These are phyloP conservation scores for Calonectria hongkongensis DNA, from an alignment of 2,329 filamentous ascomycete species.

Conservation along the genomic window DNA sequence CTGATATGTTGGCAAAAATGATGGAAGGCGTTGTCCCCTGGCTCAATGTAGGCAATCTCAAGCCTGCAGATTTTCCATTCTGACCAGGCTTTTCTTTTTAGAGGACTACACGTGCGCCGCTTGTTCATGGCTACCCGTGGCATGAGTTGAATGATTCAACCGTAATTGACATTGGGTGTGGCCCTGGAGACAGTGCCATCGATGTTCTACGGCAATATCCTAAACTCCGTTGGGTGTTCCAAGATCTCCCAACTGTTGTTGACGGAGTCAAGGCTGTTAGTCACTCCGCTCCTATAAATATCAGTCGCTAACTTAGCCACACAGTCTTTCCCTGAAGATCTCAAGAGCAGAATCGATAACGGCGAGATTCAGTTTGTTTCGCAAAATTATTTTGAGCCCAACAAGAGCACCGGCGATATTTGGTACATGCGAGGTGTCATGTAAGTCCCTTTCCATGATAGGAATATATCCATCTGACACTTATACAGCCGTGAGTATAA, in stretches of 20 bases:
- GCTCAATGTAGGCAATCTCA: conserved; percentile 1
- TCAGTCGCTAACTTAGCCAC: background rate
- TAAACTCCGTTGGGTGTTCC: conserved; percentile 1
- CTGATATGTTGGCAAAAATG: background rate
- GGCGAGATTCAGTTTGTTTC: background rate
- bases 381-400: conserved; percentile 1
- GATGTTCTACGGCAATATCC: background rate
- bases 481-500: background rate
- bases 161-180: background rate
- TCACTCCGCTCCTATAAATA: background rate
- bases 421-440: conserved; percentile 10
- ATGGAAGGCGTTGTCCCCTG: background rate
- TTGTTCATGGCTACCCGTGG: conserved; percentile 9
- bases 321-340: background rate
- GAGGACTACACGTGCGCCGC: background rate
- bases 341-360: background rate
- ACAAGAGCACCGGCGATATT: background rate
- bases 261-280: background rate
- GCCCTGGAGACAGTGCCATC: conserved; percentile 4
- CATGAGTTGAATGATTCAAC: background rate
- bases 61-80: background rate
- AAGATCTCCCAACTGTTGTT: background rate
- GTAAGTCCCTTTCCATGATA: background rate
- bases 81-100: background rate
- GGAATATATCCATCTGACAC: no score